Percentiles rank a stretch among this genome's conserved stretches.
Conservation (phyloP, 306 rosid species). For the Senna siamea region DNA sequence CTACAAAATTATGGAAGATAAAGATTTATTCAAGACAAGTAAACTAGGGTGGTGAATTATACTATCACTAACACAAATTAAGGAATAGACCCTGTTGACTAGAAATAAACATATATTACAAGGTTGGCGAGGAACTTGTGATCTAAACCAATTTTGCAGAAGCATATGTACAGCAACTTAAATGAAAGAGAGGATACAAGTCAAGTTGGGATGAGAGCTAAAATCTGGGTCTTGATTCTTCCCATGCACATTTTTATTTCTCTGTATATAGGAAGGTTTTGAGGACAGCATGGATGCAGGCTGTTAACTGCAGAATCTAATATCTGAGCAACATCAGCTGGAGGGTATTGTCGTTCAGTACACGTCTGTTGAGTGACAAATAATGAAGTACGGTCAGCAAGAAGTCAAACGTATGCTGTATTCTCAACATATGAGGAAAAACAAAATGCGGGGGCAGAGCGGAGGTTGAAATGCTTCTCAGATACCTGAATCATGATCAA, state of each 20-base stretch:
- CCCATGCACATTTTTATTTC: conserved; percentile 96
- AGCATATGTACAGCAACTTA: conserved; percentile 44
- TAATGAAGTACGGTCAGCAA: conserved; percentile 20
- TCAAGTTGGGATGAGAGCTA: conserved; percentile 89
- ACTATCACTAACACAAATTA: conserved; percentile 14
- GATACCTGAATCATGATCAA: conserved; percentile 91
- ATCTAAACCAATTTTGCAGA: conserved; percentile 36
- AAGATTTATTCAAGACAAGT: conserved; percentile 21
- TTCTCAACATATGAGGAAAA: background rate
- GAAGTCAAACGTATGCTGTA: background rate
- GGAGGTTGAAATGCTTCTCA: background rate
- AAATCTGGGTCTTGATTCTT: conserved; percentile 87
- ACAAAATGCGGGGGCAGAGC: background rate
- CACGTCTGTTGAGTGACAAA: conserved; percentile 65
- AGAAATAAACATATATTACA: conserved; percentile 9
- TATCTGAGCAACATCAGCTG: conserved; percentile 84
- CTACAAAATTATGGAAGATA: background rate
- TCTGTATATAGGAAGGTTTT: conserved; percentile 78
- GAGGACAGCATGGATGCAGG: conserved; percentile 71
- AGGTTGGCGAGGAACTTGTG: conserved; percentile 20
- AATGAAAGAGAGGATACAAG: conserved; percentile 5
- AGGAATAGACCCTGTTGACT: conserved; percentile 20
- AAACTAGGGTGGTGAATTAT: conserved; percentile 27
- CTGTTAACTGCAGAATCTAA: conserved; percentile 80
- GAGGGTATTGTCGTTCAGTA: conserved; percentile 90